phyloP scores from a whole-genome alignment of 768 basidiomycete genomes.

The Hydnum rufescens region DNA sequence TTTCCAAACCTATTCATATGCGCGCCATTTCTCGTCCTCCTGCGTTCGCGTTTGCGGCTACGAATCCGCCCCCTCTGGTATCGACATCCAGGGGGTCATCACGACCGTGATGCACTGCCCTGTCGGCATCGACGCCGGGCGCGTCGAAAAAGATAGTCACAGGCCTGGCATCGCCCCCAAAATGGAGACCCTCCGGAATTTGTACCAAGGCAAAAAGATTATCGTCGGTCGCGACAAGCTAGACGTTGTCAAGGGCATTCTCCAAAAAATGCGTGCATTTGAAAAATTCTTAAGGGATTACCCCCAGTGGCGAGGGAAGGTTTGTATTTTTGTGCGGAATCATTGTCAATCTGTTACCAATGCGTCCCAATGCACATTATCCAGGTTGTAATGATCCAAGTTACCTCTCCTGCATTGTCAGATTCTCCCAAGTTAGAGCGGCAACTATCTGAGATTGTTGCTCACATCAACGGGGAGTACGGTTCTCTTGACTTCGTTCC shows the following conservation, averaged over 20 bases:
- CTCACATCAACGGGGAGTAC: constrained; percentile 89
- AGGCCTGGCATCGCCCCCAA: constrained; percentile 79
- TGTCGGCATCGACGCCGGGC: constrained; percentile 84
- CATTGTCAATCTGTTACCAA: not conserved
- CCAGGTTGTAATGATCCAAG: constrained; percentile 41
- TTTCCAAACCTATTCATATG: constrained; percentile 92
- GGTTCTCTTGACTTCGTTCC: constrained; percentile 90
- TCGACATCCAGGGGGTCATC: constrained; percentile 76
- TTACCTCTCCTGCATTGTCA: constrained; percentile 80
- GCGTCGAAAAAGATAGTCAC: constrained; percentile 63
- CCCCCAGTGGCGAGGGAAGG: constrained; percentile 88
- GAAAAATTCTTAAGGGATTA: constrained; percentile 85
- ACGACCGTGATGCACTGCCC: constrained; percentile 76
- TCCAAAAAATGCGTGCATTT: constrained; percentile 94
- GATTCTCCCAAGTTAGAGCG: constrained; percentile 89
- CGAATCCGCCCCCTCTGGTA: constrained; percentile 44
- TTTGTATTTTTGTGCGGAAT: constrained; percentile 33
- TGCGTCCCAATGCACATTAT: not conserved
- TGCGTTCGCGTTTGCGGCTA: constrained; percentile 94
- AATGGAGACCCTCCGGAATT: constrained; percentile 54
- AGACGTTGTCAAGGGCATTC: constrained; percentile 93
- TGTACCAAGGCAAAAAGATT: constrained; percentile 96
- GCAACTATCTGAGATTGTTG: constrained; percentile 81
- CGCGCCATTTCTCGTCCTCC: constrained; percentile 83
- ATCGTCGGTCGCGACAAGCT: constrained; percentile 95